Evolutionary conservation across 805 yeast genomes (phyloP).

Genomic region (Groenewaldozyma salmanticensis): DNA sequence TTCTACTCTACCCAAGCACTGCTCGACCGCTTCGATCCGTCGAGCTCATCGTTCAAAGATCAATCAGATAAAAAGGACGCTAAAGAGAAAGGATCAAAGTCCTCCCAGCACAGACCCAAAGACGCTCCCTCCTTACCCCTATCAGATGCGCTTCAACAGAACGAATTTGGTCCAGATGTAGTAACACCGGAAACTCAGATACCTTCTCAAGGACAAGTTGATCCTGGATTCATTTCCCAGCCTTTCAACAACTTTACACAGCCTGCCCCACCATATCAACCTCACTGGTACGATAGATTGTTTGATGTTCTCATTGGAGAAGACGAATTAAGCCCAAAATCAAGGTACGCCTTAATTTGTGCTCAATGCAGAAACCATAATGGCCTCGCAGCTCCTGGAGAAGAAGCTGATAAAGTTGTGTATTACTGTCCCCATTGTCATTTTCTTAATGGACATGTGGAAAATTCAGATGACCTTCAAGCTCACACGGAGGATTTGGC

Average conservation of each 20-base stretch:
- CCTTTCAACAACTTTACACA: not conserved
- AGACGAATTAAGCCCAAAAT: constrained; percentile 51
- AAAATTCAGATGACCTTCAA: too few relatives aligned
- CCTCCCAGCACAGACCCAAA: not conserved
- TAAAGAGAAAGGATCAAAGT: not conserved
- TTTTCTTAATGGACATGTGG: constrained; percentile 7
- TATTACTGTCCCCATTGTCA: constrained; percentile 58
- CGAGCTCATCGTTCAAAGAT: not conserved
- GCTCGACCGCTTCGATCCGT: constrained; percentile 52
- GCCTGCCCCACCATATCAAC: constrained; percentile 12
- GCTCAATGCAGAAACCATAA: constrained; percentile 56
- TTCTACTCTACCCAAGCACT: constrained; percentile 69
- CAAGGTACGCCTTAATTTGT: constrained; percentile 67
- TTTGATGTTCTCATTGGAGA: constrained; percentile 44
- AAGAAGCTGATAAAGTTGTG: constrained; percentile 38
- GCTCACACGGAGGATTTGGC: too few relatives aligned
- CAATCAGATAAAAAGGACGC: not conserved
- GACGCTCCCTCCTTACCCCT: not conserved
- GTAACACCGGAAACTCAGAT: not conserved
- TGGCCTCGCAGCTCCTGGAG: constrained; percentile 72
- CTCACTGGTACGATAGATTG: constrained; percentile 35
- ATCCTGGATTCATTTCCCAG: not conserved
- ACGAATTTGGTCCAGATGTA: too few relatives aligned
- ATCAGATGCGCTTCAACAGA: not conserved
- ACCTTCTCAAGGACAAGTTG: not conserved